Evolutionary conservation across 768 basidiomycete genomes (phyloP).

Genomic region (Xerocomellus amylosporus): DNA sequence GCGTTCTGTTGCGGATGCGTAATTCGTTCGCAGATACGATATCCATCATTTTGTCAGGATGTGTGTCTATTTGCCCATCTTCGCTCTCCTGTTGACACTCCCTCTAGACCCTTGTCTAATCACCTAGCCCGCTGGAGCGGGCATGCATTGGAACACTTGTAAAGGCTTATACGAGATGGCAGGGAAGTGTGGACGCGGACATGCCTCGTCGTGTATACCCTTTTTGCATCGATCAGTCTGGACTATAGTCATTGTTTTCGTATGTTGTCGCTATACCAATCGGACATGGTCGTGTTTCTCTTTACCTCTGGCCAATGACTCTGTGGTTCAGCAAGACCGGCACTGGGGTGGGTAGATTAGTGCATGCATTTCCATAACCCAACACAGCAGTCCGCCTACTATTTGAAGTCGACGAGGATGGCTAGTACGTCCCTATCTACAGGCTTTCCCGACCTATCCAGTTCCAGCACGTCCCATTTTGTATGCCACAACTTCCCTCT

Average conservation of each 20-base stretch:
- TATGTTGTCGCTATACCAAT: neutral
- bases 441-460: neutral
- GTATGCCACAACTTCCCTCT: constrained; percentile 16
- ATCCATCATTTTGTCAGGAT: neutral
- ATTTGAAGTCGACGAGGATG: constrained; percentile 14
- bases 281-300: neutral
- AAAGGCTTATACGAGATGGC: neutral
- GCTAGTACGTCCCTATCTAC: constrained; percentile 6
- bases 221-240: neutral
- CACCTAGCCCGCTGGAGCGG: neutral
- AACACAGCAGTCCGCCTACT: neutral
- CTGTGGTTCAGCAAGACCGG: neutral
- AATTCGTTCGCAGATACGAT: neutral
- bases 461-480: constrained; percentile 1
- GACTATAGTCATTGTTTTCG: neutral
- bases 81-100: neutral
- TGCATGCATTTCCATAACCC: neutral
- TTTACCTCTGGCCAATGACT: neutral
- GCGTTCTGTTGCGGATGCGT: neutral
- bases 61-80: neutral
- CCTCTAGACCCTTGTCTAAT: constrained; percentile 2
- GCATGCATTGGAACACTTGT: neutral
- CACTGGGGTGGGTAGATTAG: neutral
- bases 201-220: constrained; percentile 3
- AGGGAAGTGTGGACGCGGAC: neutral